Conservation (phyloP, 768 basidiomycete species). For the Russula sp. region DNA sequence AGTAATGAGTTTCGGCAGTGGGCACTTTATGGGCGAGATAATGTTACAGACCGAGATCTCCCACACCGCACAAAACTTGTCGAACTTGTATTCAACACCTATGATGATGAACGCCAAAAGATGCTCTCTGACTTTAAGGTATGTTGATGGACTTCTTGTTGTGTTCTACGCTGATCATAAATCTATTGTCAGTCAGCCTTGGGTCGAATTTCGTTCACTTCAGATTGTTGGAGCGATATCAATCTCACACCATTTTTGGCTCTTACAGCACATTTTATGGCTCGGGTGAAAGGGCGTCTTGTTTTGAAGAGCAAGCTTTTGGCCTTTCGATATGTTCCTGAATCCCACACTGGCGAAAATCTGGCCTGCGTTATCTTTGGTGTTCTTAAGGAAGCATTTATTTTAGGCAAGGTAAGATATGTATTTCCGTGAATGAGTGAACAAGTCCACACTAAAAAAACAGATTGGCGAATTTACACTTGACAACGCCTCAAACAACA, state of each 20-base stretch:
- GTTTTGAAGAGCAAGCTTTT: neutral
- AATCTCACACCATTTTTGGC: neutral
- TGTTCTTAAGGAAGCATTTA: neutral
- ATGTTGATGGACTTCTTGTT: no score
- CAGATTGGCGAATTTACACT: neutral
- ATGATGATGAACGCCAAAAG: neutral
- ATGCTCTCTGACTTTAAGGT: neutral
- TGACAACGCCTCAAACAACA: neutral
- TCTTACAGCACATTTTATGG: neutral
- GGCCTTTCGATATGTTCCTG: neutral
- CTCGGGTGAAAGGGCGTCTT: neutral
- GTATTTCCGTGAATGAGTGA: neutral
- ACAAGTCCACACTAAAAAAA: neutral
- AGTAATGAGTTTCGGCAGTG: no score
- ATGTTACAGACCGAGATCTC: neutral
- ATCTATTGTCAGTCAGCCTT: neutral
- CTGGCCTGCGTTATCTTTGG: neutral
- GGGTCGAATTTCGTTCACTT: neutral
- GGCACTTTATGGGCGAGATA: neutral
- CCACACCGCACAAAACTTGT: neutral
- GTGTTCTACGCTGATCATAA: neutral
- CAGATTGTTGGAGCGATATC: neutral
- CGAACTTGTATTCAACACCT: neutral
- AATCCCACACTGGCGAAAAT: neutral
- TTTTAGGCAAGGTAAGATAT: neutral